phyloP scores from a whole-genome alignment of 176 grass and related monocot genomes.

The Aegilops longissima region DNA sequence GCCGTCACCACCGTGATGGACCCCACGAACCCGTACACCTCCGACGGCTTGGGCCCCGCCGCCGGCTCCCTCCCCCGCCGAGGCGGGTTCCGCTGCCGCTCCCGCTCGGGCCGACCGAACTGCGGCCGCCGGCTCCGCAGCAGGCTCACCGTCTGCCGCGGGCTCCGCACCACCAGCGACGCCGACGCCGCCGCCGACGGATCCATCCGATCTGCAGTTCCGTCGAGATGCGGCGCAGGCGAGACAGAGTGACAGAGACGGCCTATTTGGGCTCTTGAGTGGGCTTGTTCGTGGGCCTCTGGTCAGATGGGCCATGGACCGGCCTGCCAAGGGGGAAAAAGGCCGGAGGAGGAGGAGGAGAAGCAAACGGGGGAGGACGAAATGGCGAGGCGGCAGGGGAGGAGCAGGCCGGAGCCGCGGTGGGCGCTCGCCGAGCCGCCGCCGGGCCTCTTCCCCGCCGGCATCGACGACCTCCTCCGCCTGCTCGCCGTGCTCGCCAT shows the following conservation, averaged over 20 bases:
- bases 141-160: conserved; percentile 68
- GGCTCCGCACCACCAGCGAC: conserved; percentile 72
- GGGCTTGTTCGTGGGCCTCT: neutral
- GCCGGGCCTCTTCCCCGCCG: conserved; percentile 58
- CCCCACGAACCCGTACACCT: conserved; percentile 91
- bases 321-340: too few species aligned
- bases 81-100: too few species aligned
- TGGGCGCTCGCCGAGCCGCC: conserved; percentile 48
- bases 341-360: neutral
- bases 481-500: conserved; percentile 66
- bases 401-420: neutral
- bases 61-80: neutral
- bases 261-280: neutral
- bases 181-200: conserved; percentile 33
- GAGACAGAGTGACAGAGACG: too few species aligned
- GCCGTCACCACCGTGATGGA: conserved; percentile 87
- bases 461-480: conserved; percentile 46
- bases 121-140: conserved; percentile 33
- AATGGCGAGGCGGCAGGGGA: neutral
- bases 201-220: conserved; percentile 16
- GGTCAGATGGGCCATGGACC: neutral
- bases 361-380: neutral
- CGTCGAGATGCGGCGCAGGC: neutral
- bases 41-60: conserved; percentile 76
- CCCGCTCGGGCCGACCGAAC: neutral